Evolutionary conservation across 257 asterid genomes (phyloP).

Genomic region (Gentiana dahurica): DNA sequence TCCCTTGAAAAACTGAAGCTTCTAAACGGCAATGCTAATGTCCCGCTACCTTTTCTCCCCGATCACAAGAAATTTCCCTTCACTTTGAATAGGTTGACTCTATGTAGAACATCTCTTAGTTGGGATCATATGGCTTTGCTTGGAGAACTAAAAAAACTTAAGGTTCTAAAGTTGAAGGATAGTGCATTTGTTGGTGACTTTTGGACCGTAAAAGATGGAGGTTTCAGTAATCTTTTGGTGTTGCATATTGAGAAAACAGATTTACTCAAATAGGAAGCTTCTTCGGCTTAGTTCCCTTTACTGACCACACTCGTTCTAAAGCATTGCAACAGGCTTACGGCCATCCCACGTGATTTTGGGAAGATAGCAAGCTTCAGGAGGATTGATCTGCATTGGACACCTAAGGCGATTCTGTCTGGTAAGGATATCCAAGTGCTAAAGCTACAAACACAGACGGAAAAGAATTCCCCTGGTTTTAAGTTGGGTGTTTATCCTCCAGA

Average conservation of each 20-base stretch:
- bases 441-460: not conserved
- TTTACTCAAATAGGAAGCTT: not conserved
- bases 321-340: not conserved
- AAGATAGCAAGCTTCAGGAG: not conserved
- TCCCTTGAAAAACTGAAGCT: constrained; percentile 7
- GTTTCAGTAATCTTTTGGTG: not conserved
- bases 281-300: not conserved
- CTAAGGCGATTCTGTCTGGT: not conserved
- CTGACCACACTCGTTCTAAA: not conserved
- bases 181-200: not conserved
- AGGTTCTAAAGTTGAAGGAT: constrained; percentile 4
- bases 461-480: not conserved
- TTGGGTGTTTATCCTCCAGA: constrained; percentile 1
- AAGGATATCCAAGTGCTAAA: not conserved
- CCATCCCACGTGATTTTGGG: not conserved
- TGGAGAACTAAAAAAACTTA: not conserved
- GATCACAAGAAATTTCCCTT: not conserved
- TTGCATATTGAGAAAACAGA: not conserved
- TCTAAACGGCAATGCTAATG: not conserved
- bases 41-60: not conserved
- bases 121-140: not conserved
- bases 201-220: not conserved
- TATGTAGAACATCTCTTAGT: not conserved
- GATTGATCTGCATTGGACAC: not conserved
- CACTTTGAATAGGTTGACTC: not conserved